Evolutionary conservation across 75 land plant genomes (phyloP), one percentile per base, ranked within the genome.

Genomic region (Pinus tabuliformis): DNA sequence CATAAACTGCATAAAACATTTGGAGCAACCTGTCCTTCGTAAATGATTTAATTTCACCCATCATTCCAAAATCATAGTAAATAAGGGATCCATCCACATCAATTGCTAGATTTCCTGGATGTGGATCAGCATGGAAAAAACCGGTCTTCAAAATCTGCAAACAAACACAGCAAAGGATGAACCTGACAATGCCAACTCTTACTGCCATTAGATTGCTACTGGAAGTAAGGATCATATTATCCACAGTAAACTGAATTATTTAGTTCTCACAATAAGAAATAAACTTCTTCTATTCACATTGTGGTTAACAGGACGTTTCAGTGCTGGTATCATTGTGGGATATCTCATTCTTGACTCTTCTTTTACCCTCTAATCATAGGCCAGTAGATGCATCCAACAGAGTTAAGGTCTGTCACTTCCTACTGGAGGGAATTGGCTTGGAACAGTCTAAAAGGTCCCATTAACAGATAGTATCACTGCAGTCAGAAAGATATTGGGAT

Each of bases 111-210:
- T 96, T 96, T 56, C 99, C 99, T 36, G 99, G 99, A 84, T 96
- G 99, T 42, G 99, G 99, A 86, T 96, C 99, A 22, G 99, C 99
- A 85, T 96, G 99, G 76, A 96, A 96, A 76, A 96, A 96, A n/a
- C 99, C 99, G 26, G 98, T 96, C 75, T 83, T 96, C 63, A 96
- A 81, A 72, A 96, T 94, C 99, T 96, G 87, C n/a, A 75, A 42
- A 26, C 73, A 56, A 74, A 56, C 57, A 62, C 12, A 11, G 42
- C 15, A n/a, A 57, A 60, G 13, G 74, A 73, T 56, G 16, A 24
- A 73, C 3, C n/a, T 7, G 3, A 33, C 20, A 1, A 56, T 66
- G 49, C 6, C 71, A 66, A 66, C 18, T 45, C 20, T 66, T 66
- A 3, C 20, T 20, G 21, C n/a, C 21, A 20, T 68, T 66, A 37